Base-by-base conservation (phyloP, 352 stramenopile genomes). In the Saprolegnia diclina region DNA sequence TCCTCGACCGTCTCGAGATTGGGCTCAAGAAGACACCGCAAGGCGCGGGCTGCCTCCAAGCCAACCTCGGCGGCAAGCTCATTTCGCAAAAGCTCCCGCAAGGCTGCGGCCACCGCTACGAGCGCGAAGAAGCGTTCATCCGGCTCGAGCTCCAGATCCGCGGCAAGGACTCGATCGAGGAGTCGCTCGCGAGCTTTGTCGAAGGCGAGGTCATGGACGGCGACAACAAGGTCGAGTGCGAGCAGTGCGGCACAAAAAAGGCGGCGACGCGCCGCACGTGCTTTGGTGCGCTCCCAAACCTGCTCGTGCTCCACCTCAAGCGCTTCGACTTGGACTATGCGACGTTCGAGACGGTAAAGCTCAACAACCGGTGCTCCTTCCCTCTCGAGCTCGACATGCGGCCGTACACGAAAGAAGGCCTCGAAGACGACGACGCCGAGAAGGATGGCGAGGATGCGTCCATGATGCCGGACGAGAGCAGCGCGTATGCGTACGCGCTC, bases 201-300 rank as follows among this genome's bases (percentile, higher is more conserved):
- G 94, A 99, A 79, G 95, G 95, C 22, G 97, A 99, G 77, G 87
- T 99, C n/a, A 99, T 99, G 96, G 95, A 98, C 72, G 97, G 97
- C 11, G 96, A 98, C 76, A 99, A 99, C 78, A 98, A 99, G 77
- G 90, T 97, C 26, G 92, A 97, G 70, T 99, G 97, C 71, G 97
- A 99, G 70, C 76, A 91, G 2, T 99, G 97, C 77, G 96, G 90
- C 35, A 97, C 95, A 16, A 99, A 99, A 71, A 99, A 98, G 64
- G 97, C 98, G 71, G 97, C 96, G 19, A 85, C 99, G 10, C 81
- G 97, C 29, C 79, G 96, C 56, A 99, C 94, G 13, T 98, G 93
- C 66, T 97, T 99, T 70, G 96, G 92, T 4, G 80, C 82, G 19
- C 76, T 99, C 18, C 97, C 97, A 0, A 98, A 99, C 71, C 79